These are phyloP conservation scores for Truncatella angustata DNA, from an alignment of 2,329 filamentous ascomycete genomes.

Conservation along the genomic window DNA sequence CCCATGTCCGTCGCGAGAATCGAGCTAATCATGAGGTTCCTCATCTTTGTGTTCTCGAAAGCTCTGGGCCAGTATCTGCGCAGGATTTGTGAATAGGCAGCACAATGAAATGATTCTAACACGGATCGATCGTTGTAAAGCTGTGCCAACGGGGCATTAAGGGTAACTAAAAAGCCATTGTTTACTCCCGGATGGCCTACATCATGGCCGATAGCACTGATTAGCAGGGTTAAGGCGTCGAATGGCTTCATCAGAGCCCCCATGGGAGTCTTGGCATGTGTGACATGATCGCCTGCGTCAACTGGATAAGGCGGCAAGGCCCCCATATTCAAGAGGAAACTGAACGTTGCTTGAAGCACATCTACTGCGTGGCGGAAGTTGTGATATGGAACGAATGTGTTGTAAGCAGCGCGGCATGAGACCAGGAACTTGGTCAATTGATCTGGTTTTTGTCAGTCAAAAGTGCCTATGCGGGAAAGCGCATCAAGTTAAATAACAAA, in stretches of 20 bases:
- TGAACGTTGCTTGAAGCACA: constrained; percentile 89
- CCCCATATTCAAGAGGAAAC: constrained; percentile 80
- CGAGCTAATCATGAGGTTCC: constrained; percentile 92
- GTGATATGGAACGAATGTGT: constrained; percentile 93
- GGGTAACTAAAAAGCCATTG: constrained; percentile 89
- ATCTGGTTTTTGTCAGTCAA: constrained; percentile 53
- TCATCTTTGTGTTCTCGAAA: constrained; percentile 76
- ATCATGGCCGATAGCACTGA: constrained; percentile 97
- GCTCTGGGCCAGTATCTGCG: constrained; percentile 86
- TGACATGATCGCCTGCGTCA: constrained; percentile 25
- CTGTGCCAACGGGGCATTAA: constrained; percentile 90
- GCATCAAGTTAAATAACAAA: too few relatives aligned
- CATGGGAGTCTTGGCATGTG: constrained; percentile 57
- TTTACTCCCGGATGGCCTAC: constrained; percentile 97
- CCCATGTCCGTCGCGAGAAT: constrained; percentile 98
- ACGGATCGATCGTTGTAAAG: constrained; percentile 97
- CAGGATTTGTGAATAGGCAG: constrained; percentile 93
- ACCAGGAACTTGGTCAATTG: constrained; percentile 83
- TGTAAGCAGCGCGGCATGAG: constrained; percentile 91
- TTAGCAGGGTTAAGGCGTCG: constrained; percentile 82
- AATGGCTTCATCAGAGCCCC: constrained; percentile 78
- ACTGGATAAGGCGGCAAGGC: constrained; percentile 67
- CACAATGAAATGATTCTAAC: constrained; percentile 95
- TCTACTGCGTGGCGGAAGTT: constrained; percentile 98
- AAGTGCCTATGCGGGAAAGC: constrained; percentile 1